Base-by-base conservation (phyloP, 805 yeast species). In the Ogataea kodamae region DNA sequence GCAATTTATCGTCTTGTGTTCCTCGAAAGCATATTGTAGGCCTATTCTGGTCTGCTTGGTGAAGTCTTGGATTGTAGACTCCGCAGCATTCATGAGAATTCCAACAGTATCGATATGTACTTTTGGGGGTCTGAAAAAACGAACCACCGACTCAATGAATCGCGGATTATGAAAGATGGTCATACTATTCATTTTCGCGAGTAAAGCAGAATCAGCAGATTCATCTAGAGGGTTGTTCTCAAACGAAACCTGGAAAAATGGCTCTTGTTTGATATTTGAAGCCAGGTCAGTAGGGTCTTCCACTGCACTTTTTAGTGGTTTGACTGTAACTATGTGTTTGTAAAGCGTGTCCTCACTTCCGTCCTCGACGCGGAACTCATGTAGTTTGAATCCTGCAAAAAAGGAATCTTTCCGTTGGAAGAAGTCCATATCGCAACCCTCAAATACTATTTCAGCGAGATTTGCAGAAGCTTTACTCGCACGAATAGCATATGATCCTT, bases 71-170 rank as follows among this genome's bases (percentile, higher is more conserved):
- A 92, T 82, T 0, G 96, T 89, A 0, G 89, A 85, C 42, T 89
- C 96, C 0, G 99, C 98, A 1, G 96, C 97, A 57, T 76, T 81
- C 76, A 92, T 76, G 16, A 94, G 75, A 7, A 92, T 92, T 22
- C 88, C 90, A 14, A 92, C 77, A 0, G 97, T 88, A 50, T 89
- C 95, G 36, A 79, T 67, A 48, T 89, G 95, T 17, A 77, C 77
- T 39, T 77, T 78, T 13, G 96, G 96, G 1, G 97, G 96, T 29
- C 73, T 78, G 67, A 92, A 92, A 51, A 94, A 90, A 38, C 57
- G 62, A 10, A 74, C 69, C 30, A 92, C 68, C 38, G 78, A 82
- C 47, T 88, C 92, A 18, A 90, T 68, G 46, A 92, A 84, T 26
- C 67, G 71, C n/a, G 86, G 82, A 57, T 90, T 89, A 57, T 92